Base-by-base conservation (phyloP, 2,329 filamentous ascomycete species). In the Escovopsis sp. region DNA sequence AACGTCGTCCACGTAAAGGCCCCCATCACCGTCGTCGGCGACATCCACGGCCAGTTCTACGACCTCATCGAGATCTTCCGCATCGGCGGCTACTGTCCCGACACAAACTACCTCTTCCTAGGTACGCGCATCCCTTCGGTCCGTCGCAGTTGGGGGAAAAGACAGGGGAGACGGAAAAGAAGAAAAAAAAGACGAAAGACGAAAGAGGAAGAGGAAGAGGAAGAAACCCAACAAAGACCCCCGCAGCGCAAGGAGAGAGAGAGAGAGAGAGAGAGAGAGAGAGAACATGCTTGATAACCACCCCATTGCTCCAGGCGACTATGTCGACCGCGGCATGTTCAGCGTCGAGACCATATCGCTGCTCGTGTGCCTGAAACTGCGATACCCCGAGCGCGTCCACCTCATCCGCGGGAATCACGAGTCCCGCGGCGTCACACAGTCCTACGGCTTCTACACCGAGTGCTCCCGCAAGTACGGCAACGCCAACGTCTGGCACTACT, bases 11-110 rank as follows among this genome's bases (percentile, higher is more conserved):
- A 98, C 62, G 93, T 98, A 48, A 79, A 79, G 53, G 88, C 91
- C 29, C 91, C 91, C 2, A 86, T 98, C 45, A 98, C 91, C 13
- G 91, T 98, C 9, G 91, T 98, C 33, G 91, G 91, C 50, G 91
- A 98, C 61, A 98, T 98, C 51, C 91, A 98, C 62, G 91, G 91
- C 45, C 91, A 98, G 64, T 98, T 98, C 67, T 96, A 89, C 63
- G 91, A 98, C 62, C 78, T 98, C 66, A 91, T 98, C 50, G 91
- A 98, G 71, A 96, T 98, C 51, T 98, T 98, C 67, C 87, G 87
- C 63, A 98, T 98, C 55, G 91, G 91, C 45, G 91, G 91, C 43
- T 94, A 84, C 64, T 96, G 88, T 64, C 91, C 91, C 14, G 87
- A 98, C 61, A 98, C 91, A 39, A 98, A 98, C 60, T 98, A 98